A percentile compares a stretch with the other conserved stretches of the same genome.
Conservation (phyloP, 306 rosid species). For the Lathyrus tuberosus region DNA sequence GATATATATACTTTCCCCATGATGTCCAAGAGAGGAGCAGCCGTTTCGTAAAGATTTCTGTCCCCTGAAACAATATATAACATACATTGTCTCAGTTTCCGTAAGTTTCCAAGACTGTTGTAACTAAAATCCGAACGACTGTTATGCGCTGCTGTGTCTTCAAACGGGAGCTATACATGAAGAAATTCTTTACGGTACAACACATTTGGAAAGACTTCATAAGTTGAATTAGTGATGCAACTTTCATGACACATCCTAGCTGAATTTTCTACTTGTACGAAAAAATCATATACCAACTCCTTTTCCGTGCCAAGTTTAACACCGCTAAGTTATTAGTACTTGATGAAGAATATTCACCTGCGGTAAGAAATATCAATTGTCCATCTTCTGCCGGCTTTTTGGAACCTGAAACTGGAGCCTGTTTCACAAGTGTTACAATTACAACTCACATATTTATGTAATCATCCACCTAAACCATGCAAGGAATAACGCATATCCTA, state of each 20-base stretch:
- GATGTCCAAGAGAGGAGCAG: conserved; percentile 71
- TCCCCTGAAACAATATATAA: conserved; percentile 75
- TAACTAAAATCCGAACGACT: conserved; percentile 24
- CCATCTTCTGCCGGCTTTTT: conserved; percentile 99
- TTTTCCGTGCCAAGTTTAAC: conserved; percentile 28
- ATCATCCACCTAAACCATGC: conserved; percentile 9
- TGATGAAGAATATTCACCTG: conserved; percentile 55
- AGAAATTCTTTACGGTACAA: background rate
- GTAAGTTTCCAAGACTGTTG: conserved; percentile 30
- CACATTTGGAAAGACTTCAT: conserved; percentile 7
- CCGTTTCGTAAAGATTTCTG: conserved; percentile 70
- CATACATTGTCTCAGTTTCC: conserved; percentile 44
- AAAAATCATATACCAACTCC: conserved; percentile 2
- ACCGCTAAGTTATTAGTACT: conserved; percentile 5
- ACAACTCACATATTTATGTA: conserved; percentile 25
- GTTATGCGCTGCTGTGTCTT: conserved; percentile 16
- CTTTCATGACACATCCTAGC: conserved; percentile 9
- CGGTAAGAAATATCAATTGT: conserved; percentile 90
- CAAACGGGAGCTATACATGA: conserved; percentile 6
- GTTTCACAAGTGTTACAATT: conserved; percentile 36
- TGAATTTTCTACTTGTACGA: conserved; percentile 3
- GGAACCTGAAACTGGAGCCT: conserved; percentile 99
- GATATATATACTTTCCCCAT: conserved; percentile 90
- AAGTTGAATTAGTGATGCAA: conserved; percentile 1
- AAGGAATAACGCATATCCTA: conserved; percentile 29